Percentiles rank a stretch among this genome's conserved stretches.
Evolutionary conservation across 2,329 filamentous ascomycete species (phyloP).

Genomic region (Microdochium bolleyi): DNA sequence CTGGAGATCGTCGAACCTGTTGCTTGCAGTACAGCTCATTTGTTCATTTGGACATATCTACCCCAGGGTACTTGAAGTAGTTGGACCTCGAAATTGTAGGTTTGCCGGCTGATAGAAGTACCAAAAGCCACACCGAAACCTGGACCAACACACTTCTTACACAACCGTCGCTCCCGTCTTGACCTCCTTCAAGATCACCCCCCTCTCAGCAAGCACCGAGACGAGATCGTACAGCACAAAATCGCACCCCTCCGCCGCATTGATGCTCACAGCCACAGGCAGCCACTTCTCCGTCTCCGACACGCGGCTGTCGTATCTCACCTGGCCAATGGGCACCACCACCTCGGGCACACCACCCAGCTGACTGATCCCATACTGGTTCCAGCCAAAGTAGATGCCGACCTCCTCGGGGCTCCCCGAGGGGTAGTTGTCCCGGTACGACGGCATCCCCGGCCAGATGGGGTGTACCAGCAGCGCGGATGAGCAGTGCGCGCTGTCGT

Average conservation of each 20-base stretch:
- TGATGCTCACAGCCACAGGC: slow-evolving; percentile 31
- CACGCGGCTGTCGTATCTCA: slow-evolving; percentile 15
- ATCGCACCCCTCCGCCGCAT: slow-evolving; percentile 33
- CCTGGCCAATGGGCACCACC: slow-evolving; percentile 4
- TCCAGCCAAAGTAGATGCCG: neutral
- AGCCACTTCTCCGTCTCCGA: slow-evolving; percentile 29
- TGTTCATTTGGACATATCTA: no score
- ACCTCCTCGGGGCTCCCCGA: neutral
- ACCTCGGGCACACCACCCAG: slow-evolving; percentile 3
- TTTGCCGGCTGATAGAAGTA: neutral
- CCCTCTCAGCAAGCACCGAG: slow-evolving; percentile 27
- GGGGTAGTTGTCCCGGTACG: slow-evolving; percentile 1
- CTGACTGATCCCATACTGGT: neutral
- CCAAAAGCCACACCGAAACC: no score
- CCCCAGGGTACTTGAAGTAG: no score
- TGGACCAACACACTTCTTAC: no score
- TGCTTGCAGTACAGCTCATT: no score
- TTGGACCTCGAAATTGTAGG: no score
- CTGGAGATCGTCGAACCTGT: neutral
- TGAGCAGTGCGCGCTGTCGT: slow-evolving; percentile 1
- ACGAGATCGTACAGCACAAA: slow-evolving; percentile 31
- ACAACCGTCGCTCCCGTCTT: slow-evolving; percentile 21
- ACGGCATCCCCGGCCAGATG: neutral
- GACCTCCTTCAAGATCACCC: slow-evolving; percentile 23
- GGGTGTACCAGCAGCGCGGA: slow-evolving; percentile 1